Conservation (phyloP, 2,329 filamentous ascomycete species). For the Plectosphaerella cucumerina region DNA sequence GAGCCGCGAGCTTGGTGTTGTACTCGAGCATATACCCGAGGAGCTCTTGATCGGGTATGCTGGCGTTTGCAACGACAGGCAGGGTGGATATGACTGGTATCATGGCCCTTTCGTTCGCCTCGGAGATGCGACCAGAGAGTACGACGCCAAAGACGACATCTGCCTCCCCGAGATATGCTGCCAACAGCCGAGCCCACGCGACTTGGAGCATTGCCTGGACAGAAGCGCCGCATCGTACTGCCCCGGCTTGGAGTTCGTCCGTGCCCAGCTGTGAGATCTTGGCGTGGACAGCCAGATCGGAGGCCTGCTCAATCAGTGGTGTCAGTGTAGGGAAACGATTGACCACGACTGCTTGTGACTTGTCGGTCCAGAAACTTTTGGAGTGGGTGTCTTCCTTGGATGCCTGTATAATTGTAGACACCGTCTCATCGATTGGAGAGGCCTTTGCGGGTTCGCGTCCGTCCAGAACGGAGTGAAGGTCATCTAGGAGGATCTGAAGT, state of each 20-base stretch:
- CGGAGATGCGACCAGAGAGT: slow-evolving; percentile 67
- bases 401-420: slow-evolving; percentile 37
- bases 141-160: slow-evolving; percentile 76
- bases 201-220: slow-evolving; percentile 73
- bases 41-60: slow-evolving; percentile 49
- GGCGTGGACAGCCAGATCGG: neutral
- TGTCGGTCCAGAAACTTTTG: slow-evolving; percentile 59
- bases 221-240: slow-evolving; percentile 58
- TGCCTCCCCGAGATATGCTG: slow-evolving; percentile 71
- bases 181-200: slow-evolving; percentile 71
- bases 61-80: slow-evolving; percentile 61
- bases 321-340: slow-evolving; percentile 76
- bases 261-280: slow-evolving; percentile 24
- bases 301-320: slow-evolving; percentile 43
- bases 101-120: slow-evolving; percentile 52
- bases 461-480: slow-evolving; percentile 39
- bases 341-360: slow-evolving; percentile 48
- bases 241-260: slow-evolving; percentile 48
- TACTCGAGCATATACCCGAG: slow-evolving; percentile 60
- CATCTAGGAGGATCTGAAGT: slow-evolving; percentile 58
- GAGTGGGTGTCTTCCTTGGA: slow-evolving; percentile 22
- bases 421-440: slow-evolving; percentile 23
- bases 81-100: slow-evolving; percentile 83
- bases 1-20: slow-evolving; percentile 60
- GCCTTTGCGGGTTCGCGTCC: slow-evolving; percentile 6